Conservation (phyloP, 2,329 filamentous ascomycete species). For the Calonectria hongkongensis region DNA sequence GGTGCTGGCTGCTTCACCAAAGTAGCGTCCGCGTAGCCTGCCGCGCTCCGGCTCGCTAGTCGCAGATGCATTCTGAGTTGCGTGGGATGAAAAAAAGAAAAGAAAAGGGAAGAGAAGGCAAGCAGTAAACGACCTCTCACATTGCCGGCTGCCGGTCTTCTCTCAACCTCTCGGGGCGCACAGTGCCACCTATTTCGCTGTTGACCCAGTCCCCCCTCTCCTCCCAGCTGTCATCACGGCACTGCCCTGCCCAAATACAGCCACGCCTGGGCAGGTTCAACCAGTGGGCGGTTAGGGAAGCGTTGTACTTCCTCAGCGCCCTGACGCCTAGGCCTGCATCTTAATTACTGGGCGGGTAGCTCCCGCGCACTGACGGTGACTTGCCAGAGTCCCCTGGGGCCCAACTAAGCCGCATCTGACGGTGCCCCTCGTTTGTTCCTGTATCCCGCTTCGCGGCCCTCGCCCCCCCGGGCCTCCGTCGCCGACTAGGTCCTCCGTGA, state of each 20-base stretch:
- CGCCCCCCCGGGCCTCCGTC: conserved; percentile 39
- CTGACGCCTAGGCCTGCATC: conserved; percentile 17
- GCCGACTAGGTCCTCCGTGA: conserved; percentile 21
- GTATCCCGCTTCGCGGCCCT: conserved; percentile 30
- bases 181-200: conserved; percentile 1
- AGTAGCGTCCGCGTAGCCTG: not conserved
- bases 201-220: not conserved
- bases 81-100: no score
- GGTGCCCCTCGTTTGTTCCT: conserved; percentile 49
- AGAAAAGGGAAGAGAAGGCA: not conserved
- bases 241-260: conserved; percentile 7
- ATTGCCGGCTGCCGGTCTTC: not conserved
- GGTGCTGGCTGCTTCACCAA: conserved; percentile 4
- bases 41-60: not conserved
- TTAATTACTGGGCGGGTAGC: conserved; percentile 29
- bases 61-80: no score
- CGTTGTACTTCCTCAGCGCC: not conserved
- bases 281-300: conserved; percentile 25
- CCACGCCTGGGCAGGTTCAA: conserved; percentile 1
- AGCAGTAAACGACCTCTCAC: not conserved
- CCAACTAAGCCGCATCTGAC: conserved; percentile 48
- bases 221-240: conserved; percentile 14
- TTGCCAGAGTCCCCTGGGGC: conserved; percentile 13
- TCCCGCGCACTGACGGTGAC: conserved; percentile 34
- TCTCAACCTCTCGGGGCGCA: not conserved